Evolutionary conservation across 2,329 filamentous ascomycete genomes (phyloP), one percentile per base, ranked within the genome.

Genomic region (Colletotrichum theobromicola): DNA sequence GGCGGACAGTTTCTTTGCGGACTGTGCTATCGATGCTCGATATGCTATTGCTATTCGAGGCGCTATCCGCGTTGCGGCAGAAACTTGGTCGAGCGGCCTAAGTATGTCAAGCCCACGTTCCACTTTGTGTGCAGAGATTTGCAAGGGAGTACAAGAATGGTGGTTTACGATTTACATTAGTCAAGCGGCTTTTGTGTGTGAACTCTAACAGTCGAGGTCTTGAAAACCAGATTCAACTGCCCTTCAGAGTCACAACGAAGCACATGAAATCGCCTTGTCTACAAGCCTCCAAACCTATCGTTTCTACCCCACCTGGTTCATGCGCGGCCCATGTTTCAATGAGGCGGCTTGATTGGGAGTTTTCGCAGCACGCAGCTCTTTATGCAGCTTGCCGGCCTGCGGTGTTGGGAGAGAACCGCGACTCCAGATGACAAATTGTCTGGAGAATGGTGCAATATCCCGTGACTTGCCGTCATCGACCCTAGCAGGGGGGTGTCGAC

Each of bases 381-480:
- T 72, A 75, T 75, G 72, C 72, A 75, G 68, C 62, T 58, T 75
- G 42, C 72, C 77, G 70, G 73, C 75, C 72, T 64, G 74, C 58
- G 57, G 65, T 67, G 67, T 76, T 69, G 72, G 75, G 76, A 77
- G 76, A 76, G 76, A 79, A 78, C 30, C 24, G 64, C 64, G 64
- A 66, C 76, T 78, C 75, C 77, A 78, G 74, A 75, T 79, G 83
- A 84, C 85, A 86, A 88, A 86, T 87, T 82, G 81, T 78, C 42
- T 79, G 81, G 78, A 30, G 55, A 86, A 91, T 91, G 89, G 87
- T 88, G 90, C 88, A 87, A 92, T 91, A 89, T 83, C 89, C 86
- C 89, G 89, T 91, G 90, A 91, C 87, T 84, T 85, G 74, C 76
- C 76, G 76, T 77, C 74, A 77, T 77, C 74, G 65, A 76, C 67